Evolutionary conservation across 73 alveolate genomes (phyloP).

Genomic region (Paramecium bursaria): DNA sequence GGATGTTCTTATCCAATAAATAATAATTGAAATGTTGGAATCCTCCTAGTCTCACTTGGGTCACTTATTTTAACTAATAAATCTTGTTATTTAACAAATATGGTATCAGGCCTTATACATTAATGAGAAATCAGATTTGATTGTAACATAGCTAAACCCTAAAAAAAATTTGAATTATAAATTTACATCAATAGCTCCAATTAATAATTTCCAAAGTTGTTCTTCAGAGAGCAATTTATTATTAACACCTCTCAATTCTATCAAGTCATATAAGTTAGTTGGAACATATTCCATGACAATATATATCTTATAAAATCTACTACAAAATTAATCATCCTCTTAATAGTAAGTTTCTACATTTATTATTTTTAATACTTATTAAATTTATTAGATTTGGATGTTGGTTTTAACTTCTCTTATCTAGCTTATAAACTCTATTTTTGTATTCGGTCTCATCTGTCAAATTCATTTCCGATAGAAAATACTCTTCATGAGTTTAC

Average conservation of each 20-base stretch:
- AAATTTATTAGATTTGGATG: conserved; percentile 1
- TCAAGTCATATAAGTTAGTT: background rate
- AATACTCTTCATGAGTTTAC: background rate
- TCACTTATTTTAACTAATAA: background rate
- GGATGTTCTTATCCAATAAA: background rate
- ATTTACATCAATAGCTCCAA: conserved; percentile 12
- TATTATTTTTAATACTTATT: conserved; percentile 10
- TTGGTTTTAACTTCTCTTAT: background rate
- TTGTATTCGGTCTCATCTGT: conserved; percentile 46
- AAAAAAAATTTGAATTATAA: background rate
- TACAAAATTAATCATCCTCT: conserved; percentile 36
- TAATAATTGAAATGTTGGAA: background rate
- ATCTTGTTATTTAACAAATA: background rate
- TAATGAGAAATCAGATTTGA: conserved; percentile 6
- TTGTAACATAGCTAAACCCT: background rate
- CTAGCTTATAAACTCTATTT: background rate
- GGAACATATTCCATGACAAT: conserved; percentile 30
- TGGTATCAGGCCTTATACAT: conserved; percentile 18
- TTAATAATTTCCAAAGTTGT: background rate
- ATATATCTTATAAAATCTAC: conserved; percentile 37
- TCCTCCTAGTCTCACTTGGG: background rate
- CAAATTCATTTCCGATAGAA: conserved; percentile 14
- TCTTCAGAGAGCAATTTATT: background rate
- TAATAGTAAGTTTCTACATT: conserved; percentile 11
- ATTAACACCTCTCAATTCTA: background rate